Evolutionary conservation across 1,284 basidiomycete species (phyloP), one percentile per base, ranked within the genome.

Genomic region (Boletellus deceptivus): DNA sequence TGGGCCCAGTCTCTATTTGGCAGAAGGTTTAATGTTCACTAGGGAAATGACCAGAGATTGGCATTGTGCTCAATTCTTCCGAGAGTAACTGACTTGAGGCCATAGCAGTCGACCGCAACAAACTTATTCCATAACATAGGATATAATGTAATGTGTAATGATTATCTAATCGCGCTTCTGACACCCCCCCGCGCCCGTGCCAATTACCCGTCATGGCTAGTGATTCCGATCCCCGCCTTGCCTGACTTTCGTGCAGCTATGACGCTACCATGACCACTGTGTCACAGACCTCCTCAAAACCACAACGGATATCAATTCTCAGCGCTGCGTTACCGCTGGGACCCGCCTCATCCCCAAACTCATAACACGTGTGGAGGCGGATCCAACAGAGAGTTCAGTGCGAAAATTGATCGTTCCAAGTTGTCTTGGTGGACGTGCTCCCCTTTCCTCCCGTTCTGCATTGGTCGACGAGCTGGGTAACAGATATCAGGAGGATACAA

Each of bases 281-380:
- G n/a, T n/a, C n/a, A 31, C 2, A 53, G 22, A 60, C 83, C 83
- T 59, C 67, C 72, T 18, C 69, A 81, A 41, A 61, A 13, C 75
- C 74, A 4, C 79, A 76, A 72, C 83, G 81, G 80, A 78, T 22
- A 53, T 49, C 27, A 59, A 59, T 13, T 9, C 9, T 40, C n/a
- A 27, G 8, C 4, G 24, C 7, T 25, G 25, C 8, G 7, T 1
- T 25, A 9, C 8, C 6, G 8, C 31, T 24, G n/a, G 17, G 7
- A 54, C 27, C 25, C 11, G 29, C n/a, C 25, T 37, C 5, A 34
- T 22, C 13, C 49, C 46, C 51, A 10, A 8, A 37, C 46, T 46
- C 20, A 20, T 20, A 20, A 20, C n/a, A n/a, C n/a, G 84, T 84
- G 77, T 59, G 77, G 78, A 39, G 86, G 88, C 57, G 86, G 85